Conservation (phyloP, 169 alveolate genomes). For the Babesia microti region DNA sequence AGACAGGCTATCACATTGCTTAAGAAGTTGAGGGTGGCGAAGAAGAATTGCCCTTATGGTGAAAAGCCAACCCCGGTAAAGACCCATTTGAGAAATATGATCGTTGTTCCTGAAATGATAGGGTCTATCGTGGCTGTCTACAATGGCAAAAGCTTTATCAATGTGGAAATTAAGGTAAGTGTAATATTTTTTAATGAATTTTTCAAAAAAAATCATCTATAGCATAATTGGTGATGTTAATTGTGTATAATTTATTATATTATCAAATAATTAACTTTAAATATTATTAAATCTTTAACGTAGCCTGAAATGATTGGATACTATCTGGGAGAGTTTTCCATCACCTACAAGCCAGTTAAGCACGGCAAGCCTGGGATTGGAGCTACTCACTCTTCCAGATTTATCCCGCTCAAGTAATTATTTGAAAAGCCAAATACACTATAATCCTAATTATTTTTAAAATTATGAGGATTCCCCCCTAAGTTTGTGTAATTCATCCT, state of each 20-base stretch:
- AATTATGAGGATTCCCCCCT: conserved; percentile 6
- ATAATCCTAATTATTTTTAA: background rate
- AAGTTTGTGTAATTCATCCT: conserved; percentile 53
- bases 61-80: conserved; percentile 93
- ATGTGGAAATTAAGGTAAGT: conserved; percentile 88
- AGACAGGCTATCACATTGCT: conserved; percentile 82
- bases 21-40: conserved; percentile 86
- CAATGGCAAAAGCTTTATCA: conserved; percentile 92
- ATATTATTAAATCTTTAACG: too few species aligned
- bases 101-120: conserved; percentile 92
- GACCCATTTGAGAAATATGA: conserved; percentile 89
- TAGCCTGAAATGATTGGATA: conserved; percentile 97
- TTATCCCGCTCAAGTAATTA: conserved; percentile 81
- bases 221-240: too few species aligned
- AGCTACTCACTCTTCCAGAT: conserved; percentile 88
- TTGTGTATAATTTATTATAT: too few species aligned
- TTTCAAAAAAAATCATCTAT: too few species aligned
- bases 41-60: conserved; percentile 76
- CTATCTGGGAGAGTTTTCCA: conserved; percentile 97
- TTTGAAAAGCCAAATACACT: background rate
- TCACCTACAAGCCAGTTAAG: conserved; percentile 95
- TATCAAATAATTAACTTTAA: too few species aligned
- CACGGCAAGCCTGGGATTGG: conserved; percentile 99
- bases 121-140: conserved; percentile 95
- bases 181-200: too few species aligned